A percentile compares a stretch with the other conserved stretches of the same genome.
These are phyloP conservation scores for Boehmeria nivea DNA, from an alignment of 306 rosid species.

Conservation along the genomic window DNA sequence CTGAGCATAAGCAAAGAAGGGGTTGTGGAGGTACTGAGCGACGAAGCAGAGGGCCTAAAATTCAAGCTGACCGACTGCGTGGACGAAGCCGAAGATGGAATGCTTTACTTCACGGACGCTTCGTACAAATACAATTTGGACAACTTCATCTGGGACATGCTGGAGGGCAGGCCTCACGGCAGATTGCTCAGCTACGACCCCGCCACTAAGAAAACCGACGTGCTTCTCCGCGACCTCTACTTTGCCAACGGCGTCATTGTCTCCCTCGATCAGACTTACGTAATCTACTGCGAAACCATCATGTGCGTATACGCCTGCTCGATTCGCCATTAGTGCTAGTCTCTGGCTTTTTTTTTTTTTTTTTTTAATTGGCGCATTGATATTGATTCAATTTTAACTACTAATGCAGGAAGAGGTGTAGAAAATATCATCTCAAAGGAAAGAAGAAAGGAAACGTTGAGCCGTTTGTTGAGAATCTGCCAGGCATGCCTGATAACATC, in stretches of 20 bases:
- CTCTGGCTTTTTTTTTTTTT: too few species aligned
- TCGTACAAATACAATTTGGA: constrained; percentile 40
- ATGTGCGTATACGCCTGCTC: too few species aligned
- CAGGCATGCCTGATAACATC: constrained; percentile 70
- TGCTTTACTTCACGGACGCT: constrained; percentile 69
- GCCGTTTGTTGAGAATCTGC: constrained; percentile 40
- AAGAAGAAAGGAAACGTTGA: constrained; percentile 51
- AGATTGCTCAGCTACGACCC: constrained; percentile 63
- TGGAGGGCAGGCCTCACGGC: constrained; percentile 59
- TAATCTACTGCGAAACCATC: constrained; percentile 56
- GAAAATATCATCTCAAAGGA: constrained; percentile 53
- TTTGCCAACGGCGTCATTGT: constrained; percentile 62
- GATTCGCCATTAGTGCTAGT: too few species aligned
- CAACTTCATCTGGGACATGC: constrained; percentile 22
- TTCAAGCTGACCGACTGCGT: constrained; percentile 54
- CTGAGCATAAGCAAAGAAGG: constrained; percentile 43
- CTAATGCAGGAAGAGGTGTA: constrained; percentile 66
- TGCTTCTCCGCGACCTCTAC: constrained; percentile 43
- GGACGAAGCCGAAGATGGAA: constrained; percentile 58
- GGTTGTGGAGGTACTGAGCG: constrained; percentile 36
- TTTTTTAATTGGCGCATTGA: too few species aligned
- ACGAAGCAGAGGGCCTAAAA: constrained; percentile 48
- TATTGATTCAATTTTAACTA: too few species aligned
- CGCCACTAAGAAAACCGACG: constrained; percentile 39
- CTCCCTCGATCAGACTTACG: constrained; percentile 53